Conservation (phyloP, 2,329 filamentous ascomycete genomes). For the Trichoderma sp. region DNA sequence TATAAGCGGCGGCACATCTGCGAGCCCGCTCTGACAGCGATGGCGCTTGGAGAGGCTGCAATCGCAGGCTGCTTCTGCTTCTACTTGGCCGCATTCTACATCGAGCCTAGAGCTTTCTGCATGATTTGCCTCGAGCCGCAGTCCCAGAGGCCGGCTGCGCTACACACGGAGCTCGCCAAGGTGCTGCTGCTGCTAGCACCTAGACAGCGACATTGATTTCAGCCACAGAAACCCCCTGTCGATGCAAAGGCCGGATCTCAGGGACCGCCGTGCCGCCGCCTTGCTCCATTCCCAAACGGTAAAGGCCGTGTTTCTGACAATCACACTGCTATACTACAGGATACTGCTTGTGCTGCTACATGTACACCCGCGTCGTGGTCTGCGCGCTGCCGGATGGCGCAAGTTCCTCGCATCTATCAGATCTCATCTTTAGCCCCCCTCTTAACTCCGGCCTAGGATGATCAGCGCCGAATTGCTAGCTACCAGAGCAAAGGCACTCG, state of each 20-base stretch:
- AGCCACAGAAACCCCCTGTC: slow-evolving; percentile 4
- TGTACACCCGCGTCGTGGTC: not conserved
- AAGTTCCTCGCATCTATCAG: slow-evolving; percentile 20
- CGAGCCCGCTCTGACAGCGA: not conserved
- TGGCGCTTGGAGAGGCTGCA: not conserved
- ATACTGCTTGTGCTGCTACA: not conserved
- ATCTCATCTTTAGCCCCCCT: slow-evolving; percentile 22
- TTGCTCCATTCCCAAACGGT: slow-evolving; percentile 3
- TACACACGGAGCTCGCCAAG: not conserved
- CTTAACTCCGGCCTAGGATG: slow-evolving; percentile 2
- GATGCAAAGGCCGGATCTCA: slow-evolving; percentile 1
- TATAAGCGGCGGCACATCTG: not conserved
- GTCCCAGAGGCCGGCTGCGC: not conserved
- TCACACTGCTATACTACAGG: not conserved
- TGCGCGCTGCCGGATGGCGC: not conserved
- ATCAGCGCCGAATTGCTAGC: slow-evolving; percentile 8
- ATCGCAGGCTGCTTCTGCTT: not conserved
- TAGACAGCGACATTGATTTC: not conserved
- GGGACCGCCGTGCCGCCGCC: not conserved
- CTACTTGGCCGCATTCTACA: not conserved
- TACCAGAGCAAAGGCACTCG: slow-evolving; percentile 5
- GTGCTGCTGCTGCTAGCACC: not conserved
- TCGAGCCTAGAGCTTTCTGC: not conserved
- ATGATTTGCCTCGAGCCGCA: not conserved
- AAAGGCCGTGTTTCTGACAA: not conserved